Conservation (phyloP, 1,139 yeast genomes). For the Candida sojae region DNA sequence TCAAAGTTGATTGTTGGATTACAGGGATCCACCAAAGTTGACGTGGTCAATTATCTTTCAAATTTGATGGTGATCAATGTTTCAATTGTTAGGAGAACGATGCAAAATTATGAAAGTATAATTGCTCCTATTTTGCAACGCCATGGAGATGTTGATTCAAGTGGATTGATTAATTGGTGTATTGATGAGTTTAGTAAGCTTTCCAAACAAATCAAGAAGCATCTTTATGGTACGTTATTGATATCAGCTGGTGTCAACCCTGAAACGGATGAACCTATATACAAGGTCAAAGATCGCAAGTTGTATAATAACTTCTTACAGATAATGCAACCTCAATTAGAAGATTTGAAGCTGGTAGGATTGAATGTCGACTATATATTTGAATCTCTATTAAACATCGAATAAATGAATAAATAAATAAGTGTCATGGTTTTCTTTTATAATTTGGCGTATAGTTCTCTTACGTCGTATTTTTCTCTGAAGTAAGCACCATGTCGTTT, state of each 20-base stretch:
- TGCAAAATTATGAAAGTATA: conserved; percentile 32
- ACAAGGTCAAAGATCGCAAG: conserved; percentile 30
- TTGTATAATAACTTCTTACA: conserved; percentile 47
- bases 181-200: conserved; percentile 64
- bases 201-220: conserved; percentile 62
- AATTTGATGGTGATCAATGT: conserved; percentile 45
- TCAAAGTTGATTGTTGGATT: conserved; percentile 41
- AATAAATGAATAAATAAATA: conserved; percentile 3
- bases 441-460: conserved; percentile 52
- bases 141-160: conserved; percentile 36
- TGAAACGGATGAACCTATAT: conserved; percentile 27
- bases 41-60: conserved; percentile 46
- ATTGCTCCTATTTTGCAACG: conserved; percentile 36
- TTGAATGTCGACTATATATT: conserved; percentile 69
- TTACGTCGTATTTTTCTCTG: conserved; percentile 67
- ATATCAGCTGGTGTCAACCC: conserved; percentile 21
- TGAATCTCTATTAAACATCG: conserved; percentile 28
- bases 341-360: conserved; percentile 64
- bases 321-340: conserved; percentile 60
- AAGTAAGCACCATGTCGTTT: conserved; percentile 61
- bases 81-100: conserved; percentile 40
- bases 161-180: conserved; percentile 64
- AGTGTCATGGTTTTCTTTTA: conserved; percentile 13
- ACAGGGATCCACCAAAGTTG: conserved; percentile 49
- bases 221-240: conserved; percentile 64